Evolutionary conservation across 495 filamentous ascomycete genomes (phyloP).

Genomic region (Bryoglossum gracile): DNA sequence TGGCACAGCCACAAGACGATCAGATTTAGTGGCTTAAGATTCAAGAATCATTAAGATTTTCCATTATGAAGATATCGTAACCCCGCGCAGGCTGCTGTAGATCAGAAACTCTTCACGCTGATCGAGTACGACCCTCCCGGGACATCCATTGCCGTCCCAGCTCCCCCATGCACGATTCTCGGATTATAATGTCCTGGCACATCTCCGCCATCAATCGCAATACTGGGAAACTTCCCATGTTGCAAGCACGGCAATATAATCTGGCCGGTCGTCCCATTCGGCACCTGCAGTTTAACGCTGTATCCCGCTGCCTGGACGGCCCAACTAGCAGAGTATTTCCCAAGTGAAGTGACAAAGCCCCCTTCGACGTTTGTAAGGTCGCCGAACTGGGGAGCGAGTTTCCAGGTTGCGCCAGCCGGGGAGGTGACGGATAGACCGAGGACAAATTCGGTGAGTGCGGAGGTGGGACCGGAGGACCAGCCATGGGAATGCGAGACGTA

Average conservation of each 20-base stretch:
- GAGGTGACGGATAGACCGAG: slow-evolving; percentile 48
- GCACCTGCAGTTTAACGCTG: slow-evolving; percentile 21
- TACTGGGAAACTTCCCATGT: slow-evolving; percentile 20
- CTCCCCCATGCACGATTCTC: neutral
- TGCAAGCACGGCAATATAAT: slow-evolving; percentile 20
- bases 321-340: slow-evolving; percentile 40
- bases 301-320: slow-evolving; percentile 15
- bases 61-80: too few species aligned
- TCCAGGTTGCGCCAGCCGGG: slow-evolving; percentile 45
- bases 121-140: too few species aligned
- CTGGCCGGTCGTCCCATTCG: slow-evolving; percentile 26
- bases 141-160: slow-evolving; percentile 3
- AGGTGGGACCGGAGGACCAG: slow-evolving; percentile 54
- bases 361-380: slow-evolving; percentile 47
- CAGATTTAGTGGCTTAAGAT: too few species aligned
- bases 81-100: too few species aligned
- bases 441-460: slow-evolving; percentile 48
- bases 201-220: slow-evolving; percentile 22
- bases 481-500: slow-evolving; percentile 49
- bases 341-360: slow-evolving; percentile 50
- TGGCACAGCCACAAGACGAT: too few species aligned
- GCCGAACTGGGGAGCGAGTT: slow-evolving; percentile 50
- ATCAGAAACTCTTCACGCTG: too few species aligned
- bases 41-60: too few species aligned
- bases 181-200: slow-evolving; percentile 5